Percentiles rank a stretch among this genome's conserved stretches.
Evolutionary conservation across 2,329 filamentous ascomycete species (phyloP).

Genomic region (Aspergillus arachidicola): DNA sequence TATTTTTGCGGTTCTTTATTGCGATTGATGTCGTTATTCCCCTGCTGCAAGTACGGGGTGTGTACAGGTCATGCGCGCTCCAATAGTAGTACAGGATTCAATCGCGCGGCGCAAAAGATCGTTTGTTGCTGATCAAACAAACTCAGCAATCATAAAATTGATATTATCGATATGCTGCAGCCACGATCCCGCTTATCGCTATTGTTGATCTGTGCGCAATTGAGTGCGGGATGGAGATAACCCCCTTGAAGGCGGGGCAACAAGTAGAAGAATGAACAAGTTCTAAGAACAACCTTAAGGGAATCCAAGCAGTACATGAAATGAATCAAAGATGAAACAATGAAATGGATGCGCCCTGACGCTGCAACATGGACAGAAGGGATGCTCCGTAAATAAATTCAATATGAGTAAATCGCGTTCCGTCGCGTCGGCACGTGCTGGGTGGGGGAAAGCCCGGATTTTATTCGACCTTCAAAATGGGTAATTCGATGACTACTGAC

Average conservation of each 20-base stretch:
- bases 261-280: background rate
- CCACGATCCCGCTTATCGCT: conserved; percentile 2
- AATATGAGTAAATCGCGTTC: background rate
- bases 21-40: background rate
- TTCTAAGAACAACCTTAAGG: background rate
- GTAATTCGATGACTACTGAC: background rate
- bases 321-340: background rate
- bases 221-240: background rate
- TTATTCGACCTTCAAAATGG: background rate
- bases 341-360: background rate
- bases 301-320: too few species aligned
- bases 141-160: background rate
- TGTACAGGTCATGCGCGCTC: background rate
- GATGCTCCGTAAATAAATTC: background rate
- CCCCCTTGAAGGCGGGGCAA: background rate
- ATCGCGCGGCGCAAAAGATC: background rate
- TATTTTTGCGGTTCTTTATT: background rate
- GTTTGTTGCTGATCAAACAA: background rate
- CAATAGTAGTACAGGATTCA: background rate
- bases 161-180: conserved; percentile 3
- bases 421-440: conserved; percentile 12
- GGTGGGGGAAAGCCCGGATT: background rate
- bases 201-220: conserved; percentile 6
- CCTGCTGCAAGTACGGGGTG: background rate
- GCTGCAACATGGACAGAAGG: background rate